These are phyloP conservation scores for Solanum pimpinellifolium DNA, from an alignment of 257 asterid species.

Conservation along the genomic window DNA sequence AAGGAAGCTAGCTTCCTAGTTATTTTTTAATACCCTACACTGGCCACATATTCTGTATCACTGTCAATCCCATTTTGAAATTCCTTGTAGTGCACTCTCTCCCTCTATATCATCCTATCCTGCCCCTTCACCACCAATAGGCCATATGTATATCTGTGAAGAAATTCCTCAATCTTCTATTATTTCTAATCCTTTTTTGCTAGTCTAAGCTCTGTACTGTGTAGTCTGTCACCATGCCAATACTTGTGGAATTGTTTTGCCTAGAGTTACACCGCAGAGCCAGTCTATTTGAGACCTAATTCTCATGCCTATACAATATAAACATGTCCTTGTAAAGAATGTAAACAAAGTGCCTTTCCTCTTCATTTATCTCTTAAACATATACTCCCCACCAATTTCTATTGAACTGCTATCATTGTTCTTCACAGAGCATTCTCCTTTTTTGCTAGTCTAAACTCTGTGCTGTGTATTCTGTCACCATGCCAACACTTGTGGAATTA, in stretches of 20 bases:
- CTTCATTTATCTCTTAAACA: not conserved
- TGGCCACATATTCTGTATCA: not conserved
- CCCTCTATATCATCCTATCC: not conserved
- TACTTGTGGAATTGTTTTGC: not conserved
- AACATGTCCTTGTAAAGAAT: not conserved
- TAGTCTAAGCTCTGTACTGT: not conserved
- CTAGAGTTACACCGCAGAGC: not conserved
- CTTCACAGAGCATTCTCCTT: not conserved
- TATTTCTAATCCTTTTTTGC: not conserved
- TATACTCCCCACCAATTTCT: not conserved
- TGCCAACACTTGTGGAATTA: not conserved
- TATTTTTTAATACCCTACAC: not conserved
- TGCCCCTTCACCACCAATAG: not conserved
- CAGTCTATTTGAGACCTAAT: not conserved
- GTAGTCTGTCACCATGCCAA: not conserved
- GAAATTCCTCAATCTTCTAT: not conserved
- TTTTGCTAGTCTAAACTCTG: too few relatives aligned
- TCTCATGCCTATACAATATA: not conserved
- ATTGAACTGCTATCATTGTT: not conserved
- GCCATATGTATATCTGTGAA: not conserved
- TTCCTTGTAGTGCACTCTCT: not conserved
- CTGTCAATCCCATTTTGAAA: not conserved
- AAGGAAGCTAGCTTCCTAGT: not conserved
- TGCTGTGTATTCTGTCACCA: too few relatives aligned
- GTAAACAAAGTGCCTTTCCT: not conserved